These are phyloP conservation scores for Cyberlindnera euphorbiiphila DNA, from an alignment of 805 yeast genomes.

Conservation along the genomic window DNA sequence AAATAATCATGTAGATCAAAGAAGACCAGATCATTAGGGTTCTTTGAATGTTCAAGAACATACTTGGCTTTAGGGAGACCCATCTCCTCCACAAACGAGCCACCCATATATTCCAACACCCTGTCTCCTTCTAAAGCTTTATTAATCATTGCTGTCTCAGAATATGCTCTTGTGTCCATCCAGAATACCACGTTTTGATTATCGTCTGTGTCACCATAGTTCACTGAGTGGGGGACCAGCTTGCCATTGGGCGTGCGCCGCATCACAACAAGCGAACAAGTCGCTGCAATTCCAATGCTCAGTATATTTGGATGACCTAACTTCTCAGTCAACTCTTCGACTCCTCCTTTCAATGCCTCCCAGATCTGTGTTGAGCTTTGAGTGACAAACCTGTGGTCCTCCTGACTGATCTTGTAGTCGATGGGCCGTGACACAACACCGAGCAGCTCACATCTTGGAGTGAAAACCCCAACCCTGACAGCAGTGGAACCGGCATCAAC, in stretches of 20 bases:
- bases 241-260: constrained; percentile 13
- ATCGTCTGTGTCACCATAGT: constrained; percentile 21
- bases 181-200: constrained; percentile 47
- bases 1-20: constrained; percentile 51
- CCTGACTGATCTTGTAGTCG: constrained; percentile 21
- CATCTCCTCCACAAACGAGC: constrained; percentile 51
- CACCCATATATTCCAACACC: constrained; percentile 34
- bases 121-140: constrained; percentile 13
- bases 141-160: constrained; percentile 31
- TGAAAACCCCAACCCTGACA: constrained; percentile 38
- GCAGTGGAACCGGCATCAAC: constrained; percentile 51
- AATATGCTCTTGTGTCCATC: constrained; percentile 51
- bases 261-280: constrained; percentile 55
- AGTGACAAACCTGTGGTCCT: constrained; percentile 29
- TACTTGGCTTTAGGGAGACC: constrained; percentile 49
- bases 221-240: constrained; percentile 33
- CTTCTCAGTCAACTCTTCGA: constrained; percentile 10
- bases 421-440: constrained; percentile 19
- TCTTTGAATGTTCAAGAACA: constrained; percentile 29
- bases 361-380: constrained; percentile 41
- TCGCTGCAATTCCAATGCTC: constrained; percentile 45
- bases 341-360: constrained; percentile 28
- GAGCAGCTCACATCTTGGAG: constrained; percentile 19
- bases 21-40: constrained; percentile 31
- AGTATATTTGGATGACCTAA: neutral